These are phyloP conservation scores for Calendula officinalis DNA, from an alignment of 129 eudicot genomes.

Conservation along the genomic window DNA sequence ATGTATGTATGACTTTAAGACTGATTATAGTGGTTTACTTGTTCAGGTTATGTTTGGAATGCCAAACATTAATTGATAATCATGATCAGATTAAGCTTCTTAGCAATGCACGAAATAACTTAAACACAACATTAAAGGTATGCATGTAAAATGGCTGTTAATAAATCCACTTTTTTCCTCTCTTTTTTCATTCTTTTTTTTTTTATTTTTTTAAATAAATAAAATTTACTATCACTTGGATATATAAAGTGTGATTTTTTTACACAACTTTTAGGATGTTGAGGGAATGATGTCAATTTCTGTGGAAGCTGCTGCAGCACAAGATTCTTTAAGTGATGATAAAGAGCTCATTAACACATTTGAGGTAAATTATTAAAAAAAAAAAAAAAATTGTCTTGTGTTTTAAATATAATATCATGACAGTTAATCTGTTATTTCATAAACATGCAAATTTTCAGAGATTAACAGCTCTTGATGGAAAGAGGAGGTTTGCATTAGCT, in stretches of 20 bases:
- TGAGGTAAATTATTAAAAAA: slow-evolving; percentile 53
- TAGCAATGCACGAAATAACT: slow-evolving; percentile 91
- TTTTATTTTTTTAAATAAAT: not conserved
- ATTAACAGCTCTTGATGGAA: slow-evolving; percentile 97
- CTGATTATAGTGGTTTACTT: slow-evolving; percentile 31
- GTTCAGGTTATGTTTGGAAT: slow-evolving; percentile 87
- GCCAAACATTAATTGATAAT: slow-evolving; percentile 93
- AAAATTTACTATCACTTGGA: not conserved
- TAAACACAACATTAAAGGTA: slow-evolving; percentile 95
- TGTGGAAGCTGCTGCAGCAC: slow-evolving; percentile 93
- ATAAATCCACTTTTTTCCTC: not conserved
- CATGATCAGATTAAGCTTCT: slow-evolving; percentile 98
- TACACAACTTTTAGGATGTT: slow-evolving; percentile 56
- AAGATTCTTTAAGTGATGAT: slow-evolving; percentile 83
- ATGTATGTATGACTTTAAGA: slow-evolving; percentile 2
- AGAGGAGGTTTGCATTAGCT: slow-evolving; percentile 93
- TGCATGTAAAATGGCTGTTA: slow-evolving; percentile 10
- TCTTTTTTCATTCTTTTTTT: not conserved
- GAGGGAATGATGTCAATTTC: slow-evolving; percentile 99
- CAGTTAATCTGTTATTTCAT: slow-evolving; percentile 3
- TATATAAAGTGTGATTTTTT: not conserved
- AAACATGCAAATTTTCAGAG: slow-evolving; percentile 45
- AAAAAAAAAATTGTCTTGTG: not conserved
- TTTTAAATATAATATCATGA: slow-evolving; percentile 12
- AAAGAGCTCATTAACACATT: slow-evolving; percentile 91